Conservation (phyloP, 73 alveolate species). For the Paramecium octaurelia region DNA sequence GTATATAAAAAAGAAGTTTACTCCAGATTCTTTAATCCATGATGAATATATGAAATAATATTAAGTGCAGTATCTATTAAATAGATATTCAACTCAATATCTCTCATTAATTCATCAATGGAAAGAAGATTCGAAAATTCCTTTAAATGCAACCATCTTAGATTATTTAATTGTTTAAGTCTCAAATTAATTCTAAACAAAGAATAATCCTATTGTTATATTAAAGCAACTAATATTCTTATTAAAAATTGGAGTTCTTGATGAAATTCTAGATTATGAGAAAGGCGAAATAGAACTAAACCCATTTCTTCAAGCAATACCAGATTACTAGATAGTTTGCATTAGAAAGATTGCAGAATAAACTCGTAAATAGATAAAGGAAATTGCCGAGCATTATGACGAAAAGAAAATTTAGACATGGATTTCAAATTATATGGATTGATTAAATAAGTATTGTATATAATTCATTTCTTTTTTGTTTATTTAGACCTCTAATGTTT, state of each 20-base stretch:
- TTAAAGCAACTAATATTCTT: not conserved
- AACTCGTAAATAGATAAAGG: not conserved
- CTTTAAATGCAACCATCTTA: not conserved
- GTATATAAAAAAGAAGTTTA: not conserved
- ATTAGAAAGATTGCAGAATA: not conserved
- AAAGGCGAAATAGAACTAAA: not conserved
- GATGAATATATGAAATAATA: not conserved
- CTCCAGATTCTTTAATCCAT: not conserved
- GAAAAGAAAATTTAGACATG: not conserved
- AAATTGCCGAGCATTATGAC: not conserved
- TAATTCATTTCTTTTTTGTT: not conserved
- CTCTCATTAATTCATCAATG: not conserved
- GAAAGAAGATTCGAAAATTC: not conserved
- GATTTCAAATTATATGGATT: not conserved
- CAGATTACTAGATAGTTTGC: not conserved
- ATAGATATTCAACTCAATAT: not conserved
- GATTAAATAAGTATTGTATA: not conserved
- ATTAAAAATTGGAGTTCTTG: not conserved
- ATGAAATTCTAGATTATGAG: not conserved
- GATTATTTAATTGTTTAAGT: not conserved
- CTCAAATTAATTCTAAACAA: not conserved
- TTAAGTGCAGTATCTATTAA: not conserved
- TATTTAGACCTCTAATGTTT: not conserved
- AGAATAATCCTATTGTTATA: not conserved
- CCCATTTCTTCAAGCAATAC: not conserved